Evolutionary conservation across 2,329 filamentous ascomycete species (phyloP).

Genomic region (Pleoardoris graminearum): DNA sequence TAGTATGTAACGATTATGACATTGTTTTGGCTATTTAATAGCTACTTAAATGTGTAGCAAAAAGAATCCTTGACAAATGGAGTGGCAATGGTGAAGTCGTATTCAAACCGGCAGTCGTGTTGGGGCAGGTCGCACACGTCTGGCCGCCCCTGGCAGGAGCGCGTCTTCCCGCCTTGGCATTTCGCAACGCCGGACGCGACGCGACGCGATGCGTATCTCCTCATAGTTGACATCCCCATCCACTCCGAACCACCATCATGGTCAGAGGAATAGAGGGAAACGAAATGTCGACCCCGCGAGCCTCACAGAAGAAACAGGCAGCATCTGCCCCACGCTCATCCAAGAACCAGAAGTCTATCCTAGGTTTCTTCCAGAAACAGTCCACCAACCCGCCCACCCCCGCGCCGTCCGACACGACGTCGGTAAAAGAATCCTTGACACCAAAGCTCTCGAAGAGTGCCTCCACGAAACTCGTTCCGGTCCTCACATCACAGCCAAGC

Average conservation of each 20-base stretch:
- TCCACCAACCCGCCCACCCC: slow-evolving; percentile 53
- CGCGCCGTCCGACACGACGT: slow-evolving; percentile 36
- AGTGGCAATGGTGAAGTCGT: no score
- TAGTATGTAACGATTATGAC: no score
- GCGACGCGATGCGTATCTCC: not conserved
- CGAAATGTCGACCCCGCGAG: slow-evolving; percentile 50
- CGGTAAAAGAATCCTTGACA: slow-evolving; percentile 30
- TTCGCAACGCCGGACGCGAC: no score
- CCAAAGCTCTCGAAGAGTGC: slow-evolving; percentile 36
- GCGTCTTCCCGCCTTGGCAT: no score
- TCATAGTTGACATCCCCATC: no score
- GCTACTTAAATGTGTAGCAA: no score
- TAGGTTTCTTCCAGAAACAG: slow-evolving; percentile 76
- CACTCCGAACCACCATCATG: slow-evolving; percentile 24
- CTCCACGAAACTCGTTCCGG: slow-evolving; percentile 37
- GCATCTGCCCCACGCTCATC: slow-evolving; percentile 51
- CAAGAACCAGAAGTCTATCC: slow-evolving; percentile 71
- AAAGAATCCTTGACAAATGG: no score
- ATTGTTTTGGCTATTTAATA: no score
- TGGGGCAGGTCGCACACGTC: no score
- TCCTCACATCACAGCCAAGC: slow-evolving; percentile 74
- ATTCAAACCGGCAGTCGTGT: no score
- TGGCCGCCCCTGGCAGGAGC: no score
- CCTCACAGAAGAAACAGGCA: slow-evolving; percentile 52
- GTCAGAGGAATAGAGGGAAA: slow-evolving; percentile 53